Conservation (phyloP, 257 asterid species). For the Capsicum chinense region DNA sequence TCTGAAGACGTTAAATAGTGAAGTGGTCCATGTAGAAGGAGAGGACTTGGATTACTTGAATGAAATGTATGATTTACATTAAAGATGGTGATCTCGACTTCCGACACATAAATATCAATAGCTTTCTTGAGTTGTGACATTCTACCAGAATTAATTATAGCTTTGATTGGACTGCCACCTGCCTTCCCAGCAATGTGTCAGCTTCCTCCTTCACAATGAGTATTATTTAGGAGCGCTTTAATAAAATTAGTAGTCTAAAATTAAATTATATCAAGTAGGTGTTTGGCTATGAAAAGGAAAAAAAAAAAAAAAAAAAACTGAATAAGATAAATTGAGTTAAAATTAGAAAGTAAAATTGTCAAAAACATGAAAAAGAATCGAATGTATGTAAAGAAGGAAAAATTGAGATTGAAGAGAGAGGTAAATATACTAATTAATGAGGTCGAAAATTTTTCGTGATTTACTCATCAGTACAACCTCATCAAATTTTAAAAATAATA, state of each 20-base stretch:
- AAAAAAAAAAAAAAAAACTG: too few species aligned
- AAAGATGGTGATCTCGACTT: not conserved
- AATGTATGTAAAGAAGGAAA: not conserved
- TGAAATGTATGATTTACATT: not conserved
- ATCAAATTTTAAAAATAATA: not conserved
- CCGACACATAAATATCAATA: conserved; percentile 26
- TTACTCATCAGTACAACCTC: not conserved
- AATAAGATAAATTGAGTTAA: not conserved
- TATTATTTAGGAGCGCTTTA: not conserved
- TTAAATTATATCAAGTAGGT: too few species aligned
- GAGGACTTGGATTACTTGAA: conserved; percentile 1
- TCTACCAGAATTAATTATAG: conserved; percentile 27
- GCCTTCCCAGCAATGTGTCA: not conserved
- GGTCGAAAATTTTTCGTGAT: not conserved
- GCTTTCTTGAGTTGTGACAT: conserved; percentile 29
- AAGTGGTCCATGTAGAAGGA: not conserved
- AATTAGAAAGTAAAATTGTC: not conserved
- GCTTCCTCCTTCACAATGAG: not conserved
- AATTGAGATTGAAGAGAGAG: not conserved
- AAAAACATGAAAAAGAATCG: not conserved
- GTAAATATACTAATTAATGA: not conserved
- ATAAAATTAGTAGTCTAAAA: too few species aligned
- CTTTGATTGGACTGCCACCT: conserved; percentile 20
- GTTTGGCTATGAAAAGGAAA: too few species aligned
- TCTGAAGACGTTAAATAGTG: not conserved